Evolutionary conservation across 805 yeast genomes (phyloP).

Genomic region (Ogataea saltuana): DNA sequence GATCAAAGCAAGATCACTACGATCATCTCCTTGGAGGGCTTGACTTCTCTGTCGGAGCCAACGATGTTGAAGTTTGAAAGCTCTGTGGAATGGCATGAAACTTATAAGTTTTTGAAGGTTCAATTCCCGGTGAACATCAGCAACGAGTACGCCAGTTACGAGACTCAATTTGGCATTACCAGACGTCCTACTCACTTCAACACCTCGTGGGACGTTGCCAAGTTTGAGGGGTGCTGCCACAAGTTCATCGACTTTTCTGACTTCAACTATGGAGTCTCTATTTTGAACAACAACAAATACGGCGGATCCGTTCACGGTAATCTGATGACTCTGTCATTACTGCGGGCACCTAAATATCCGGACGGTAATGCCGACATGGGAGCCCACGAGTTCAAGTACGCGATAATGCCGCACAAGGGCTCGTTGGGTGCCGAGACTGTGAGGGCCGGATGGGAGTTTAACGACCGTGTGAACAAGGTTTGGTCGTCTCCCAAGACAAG

Average conservation of each 20-base stretch:
- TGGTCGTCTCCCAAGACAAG: constrained; percentile 13
- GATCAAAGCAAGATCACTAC: constrained; percentile 60
- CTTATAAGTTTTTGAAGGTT: constrained; percentile 84
- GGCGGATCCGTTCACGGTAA: constrained; percentile 96
- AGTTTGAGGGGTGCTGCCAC: constrained; percentile 94
- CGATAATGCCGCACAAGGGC: constrained; percentile 81
- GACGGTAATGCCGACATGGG: constrained; percentile 97
- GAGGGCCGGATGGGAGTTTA: constrained; percentile 75
- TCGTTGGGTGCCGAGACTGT: constrained; percentile 64
- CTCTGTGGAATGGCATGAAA: constrained; percentile 83
- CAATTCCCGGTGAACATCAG: constrained; percentile 90
- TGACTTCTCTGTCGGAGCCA: constrained; percentile 36
- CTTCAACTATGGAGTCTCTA: constrained; percentile 79
- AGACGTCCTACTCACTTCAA: constrained; percentile 92
- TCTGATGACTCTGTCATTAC: constrained; percentile 76
- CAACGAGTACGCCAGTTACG: constrained; percentile 79
- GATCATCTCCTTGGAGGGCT: constrained; percentile 66
- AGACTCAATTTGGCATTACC: constrained; percentile 91
- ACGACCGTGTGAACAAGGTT: constrained; percentile 44
- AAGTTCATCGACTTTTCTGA: constrained; percentile 92
- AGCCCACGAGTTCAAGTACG: constrained; percentile 76
- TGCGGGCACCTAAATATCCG: constrained; percentile 92
- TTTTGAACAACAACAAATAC: constrained; percentile 82
- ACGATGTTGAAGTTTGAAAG: constrained; percentile 53
- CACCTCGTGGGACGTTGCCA: constrained; percentile 95